Evolutionary conservation across 495 filamentous ascomycete species (phyloP), one percentile per base, ranked within the genome.

Genomic region (Aspergillus coremiiformis): DNA sequence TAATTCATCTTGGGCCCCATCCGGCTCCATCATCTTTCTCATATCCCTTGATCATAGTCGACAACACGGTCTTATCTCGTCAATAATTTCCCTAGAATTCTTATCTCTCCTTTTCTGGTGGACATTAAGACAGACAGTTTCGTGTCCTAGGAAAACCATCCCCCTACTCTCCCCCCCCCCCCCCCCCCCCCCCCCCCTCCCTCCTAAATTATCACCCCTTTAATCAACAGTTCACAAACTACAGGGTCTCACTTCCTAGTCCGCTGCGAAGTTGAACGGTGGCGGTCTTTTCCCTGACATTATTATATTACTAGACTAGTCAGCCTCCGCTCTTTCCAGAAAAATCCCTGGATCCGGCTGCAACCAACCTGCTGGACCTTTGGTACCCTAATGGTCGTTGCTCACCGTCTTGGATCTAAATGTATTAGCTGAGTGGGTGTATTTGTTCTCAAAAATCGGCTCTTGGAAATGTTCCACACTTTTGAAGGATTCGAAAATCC

Each of bases 401-500:
- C 46, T 49, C 29, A 44, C 42, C 49, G 47, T 30, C 44, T 45
- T 39, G 30, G 17, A 23, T 47, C 29, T 32, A 44, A 27, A 20
- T 35, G 43, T 27, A 46, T 41, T 45, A 32, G 27, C 15, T 24
- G 29, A 19, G 44, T 33, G 32, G 33, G 12, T 19, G 12, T 24
- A 26, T 32, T 29, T 30, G 44, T 37, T 27, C 46, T 30, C 24
- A 22, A 3, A 29, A 47, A 47, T 14, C 47, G 19, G 42, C 51
- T 43, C 51, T 24, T 53, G 50, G 54, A 44, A 35, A 73, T 73
- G 70, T 73, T 73, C 52, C 70, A 73, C 43, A 73, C 70, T 5
- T 73, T 73, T 39, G 68, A 73, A 41, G 67, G 70, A 4, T 69
- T 69, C 32, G 66, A 70, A 35, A 72, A 69, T 43, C 68, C 69